Conservation (phyloP, 1,284 basidiomycete species). For the Ceratobasidium sp. region DNA sequence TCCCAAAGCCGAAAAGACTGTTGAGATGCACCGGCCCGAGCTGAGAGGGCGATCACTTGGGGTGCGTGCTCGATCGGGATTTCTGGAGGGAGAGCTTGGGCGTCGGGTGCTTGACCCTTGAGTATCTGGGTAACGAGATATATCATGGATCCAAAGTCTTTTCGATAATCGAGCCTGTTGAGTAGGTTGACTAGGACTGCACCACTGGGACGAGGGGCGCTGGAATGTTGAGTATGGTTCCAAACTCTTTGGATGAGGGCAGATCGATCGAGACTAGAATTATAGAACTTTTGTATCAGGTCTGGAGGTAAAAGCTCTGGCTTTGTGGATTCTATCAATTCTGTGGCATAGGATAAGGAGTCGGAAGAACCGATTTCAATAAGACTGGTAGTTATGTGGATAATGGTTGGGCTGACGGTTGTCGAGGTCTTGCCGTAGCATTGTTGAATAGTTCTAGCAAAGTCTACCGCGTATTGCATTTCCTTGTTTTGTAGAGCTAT, state of each 20-base stretch:
- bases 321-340: background rate
- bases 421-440: background rate
- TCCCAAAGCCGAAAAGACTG: slow-evolving; percentile 11
- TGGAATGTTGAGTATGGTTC: background rate
- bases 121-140: background rate
- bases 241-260: slow-evolving; percentile 8
- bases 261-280: background rate
- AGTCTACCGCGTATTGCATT: background rate
- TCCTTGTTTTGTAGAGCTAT: background rate
- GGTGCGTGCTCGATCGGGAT: slow-evolving; percentile 21
- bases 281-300: background rate
- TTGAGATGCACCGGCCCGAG: slow-evolving; percentile 14
- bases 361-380: slow-evolving; percentile 7
- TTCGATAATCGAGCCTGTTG: background rate
- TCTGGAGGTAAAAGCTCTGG: background rate
- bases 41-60: background rate
- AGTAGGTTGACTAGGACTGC: background rate
- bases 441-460: background rate
- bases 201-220: background rate
- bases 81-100: background rate
- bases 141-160: background rate
- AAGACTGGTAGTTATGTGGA: background rate
- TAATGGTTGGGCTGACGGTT: background rate
- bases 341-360: slow-evolving; percentile 2
- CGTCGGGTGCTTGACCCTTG: background rate